Base-by-base conservation (phyloP, 1,284 basidiomycete genomes). In the Pterulicium gracile region DNA sequence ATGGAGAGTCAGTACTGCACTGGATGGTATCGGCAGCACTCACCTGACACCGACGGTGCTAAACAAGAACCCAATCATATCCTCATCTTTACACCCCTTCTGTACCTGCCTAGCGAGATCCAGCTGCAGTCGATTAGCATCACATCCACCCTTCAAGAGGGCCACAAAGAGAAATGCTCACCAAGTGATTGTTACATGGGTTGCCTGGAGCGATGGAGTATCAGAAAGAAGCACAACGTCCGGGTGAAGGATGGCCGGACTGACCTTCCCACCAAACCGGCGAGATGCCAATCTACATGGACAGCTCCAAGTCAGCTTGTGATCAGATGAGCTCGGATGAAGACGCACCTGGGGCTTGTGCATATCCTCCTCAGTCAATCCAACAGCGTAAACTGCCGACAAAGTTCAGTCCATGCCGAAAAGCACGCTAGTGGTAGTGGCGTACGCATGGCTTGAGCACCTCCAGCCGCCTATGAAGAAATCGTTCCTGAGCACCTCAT, bases 181-280 rank as follows among this genome's bases (percentile, higher is more conserved):
- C 84, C 34, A 89, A 69, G 58, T 90, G 86, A 34, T 69, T 73
- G 58, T 90, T 90, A 59, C 87, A 90, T 3, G 87, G 86, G 58
- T 89, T 90, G 20, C 87, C 83, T 81, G 48, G 36, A 12, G 13
- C 32, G 32, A 14, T 7, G 43, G 7, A 34, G 10, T 14, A 39
- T 23, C 15, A 15, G 19, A 36, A 15, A n/a, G 27, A 43, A 34
- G 15, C 27, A 13, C 24, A 43, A 13, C 42, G 17, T 43, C 15
- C 42, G 12, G 39, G 39, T 41, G 39, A 19, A 41, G 19, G 17
- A 15, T 20, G 13, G 4, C 22, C 19, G 13, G 14, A 62, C 69
- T 49, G 51, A 83, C 85, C 86, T 73, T 88, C 87, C 85, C 87
- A 89, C 87, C 88, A 89, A 45, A 90, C 73, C 1, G 85, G 81